Evolutionary conservation across 78 protist species (phyloP).

Genomic region (Dictyostelium capitatum): DNA sequence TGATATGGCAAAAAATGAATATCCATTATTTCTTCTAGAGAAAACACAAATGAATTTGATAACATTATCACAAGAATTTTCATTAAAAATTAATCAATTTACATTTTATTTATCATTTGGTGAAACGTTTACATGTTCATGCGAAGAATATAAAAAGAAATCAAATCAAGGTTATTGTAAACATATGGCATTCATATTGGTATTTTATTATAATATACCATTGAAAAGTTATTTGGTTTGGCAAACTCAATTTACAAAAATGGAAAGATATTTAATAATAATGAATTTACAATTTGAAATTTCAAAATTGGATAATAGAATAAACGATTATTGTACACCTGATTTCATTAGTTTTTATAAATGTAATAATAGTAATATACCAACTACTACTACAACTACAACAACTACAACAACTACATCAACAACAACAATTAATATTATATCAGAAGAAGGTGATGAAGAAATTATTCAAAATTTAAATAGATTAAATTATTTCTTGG

Average conservation of each 20-base stretch:
- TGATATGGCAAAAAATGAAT: background rate
- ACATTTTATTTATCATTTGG: constrained; percentile 9
- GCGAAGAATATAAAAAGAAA: background rate
- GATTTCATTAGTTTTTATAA: too few relatives aligned
- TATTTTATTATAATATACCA: background rate
- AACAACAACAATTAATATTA: background rate
- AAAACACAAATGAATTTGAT: background rate
- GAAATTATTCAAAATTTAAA: constrained; percentile 12
- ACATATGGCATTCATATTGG: background rate
- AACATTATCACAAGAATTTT: constrained; percentile 2
- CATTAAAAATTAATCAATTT: background rate
- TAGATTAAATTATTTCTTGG: background rate
- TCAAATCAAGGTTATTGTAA: background rate
- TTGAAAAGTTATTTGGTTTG: background rate
- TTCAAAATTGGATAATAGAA: too few relatives aligned
- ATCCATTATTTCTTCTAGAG: background rate
- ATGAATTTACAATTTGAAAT: background rate
- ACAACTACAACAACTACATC: background rate
- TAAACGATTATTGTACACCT: too few relatives aligned
- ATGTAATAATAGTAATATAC: too few relatives aligned
- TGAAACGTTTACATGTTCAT: background rate
- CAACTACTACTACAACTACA: background rate
- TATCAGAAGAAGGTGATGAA: constrained; percentile 3
- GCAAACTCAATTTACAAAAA: background rate
- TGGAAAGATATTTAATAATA: constrained; percentile 4